These are phyloP conservation scores for Magnolia kwangsiensis DNA, from an alignment of 164 flowering plant species.

Conservation along the genomic window DNA sequence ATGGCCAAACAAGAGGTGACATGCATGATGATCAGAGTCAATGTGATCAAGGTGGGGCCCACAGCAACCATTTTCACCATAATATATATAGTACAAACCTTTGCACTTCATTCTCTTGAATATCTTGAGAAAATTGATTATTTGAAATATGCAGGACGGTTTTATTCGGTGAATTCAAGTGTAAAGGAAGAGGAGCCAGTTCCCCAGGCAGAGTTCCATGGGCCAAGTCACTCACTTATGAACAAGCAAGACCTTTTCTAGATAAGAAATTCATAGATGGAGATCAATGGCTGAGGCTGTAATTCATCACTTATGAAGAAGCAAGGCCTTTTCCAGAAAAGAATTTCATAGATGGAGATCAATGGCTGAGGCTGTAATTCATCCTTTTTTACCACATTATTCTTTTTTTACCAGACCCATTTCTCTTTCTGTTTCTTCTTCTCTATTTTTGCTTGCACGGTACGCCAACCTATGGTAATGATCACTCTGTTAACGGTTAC, in stretches of 20 bases:
- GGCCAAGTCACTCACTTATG: conserved; percentile 47
- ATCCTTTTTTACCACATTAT: too few relatives aligned
- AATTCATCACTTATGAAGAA: conserved; percentile 29
- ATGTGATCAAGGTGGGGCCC: too few relatives aligned
- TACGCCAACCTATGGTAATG: conserved; percentile 6
- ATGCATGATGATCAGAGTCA: too few relatives aligned
- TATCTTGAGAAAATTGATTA: neutral
- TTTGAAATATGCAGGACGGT: conserved; percentile 48
- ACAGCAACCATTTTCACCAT: too few relatives aligned
- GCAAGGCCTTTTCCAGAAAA: conserved; percentile 45
- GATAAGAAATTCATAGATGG: conserved; percentile 52
- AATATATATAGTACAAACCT: too few relatives aligned
- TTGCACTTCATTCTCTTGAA: neutral
- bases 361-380: conserved; percentile 67
- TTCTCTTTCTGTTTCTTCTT: neutral
- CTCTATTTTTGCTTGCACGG: neutral
- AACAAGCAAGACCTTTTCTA: conserved; percentile 52
- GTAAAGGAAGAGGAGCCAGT: conserved; percentile 74
- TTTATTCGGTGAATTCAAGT: conserved; percentile 59
- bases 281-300: conserved; percentile 70
- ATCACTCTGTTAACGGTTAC: conserved; percentile 11
- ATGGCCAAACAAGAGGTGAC: too few relatives aligned
- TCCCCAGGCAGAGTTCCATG: conserved; percentile 48
- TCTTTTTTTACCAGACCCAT: neutral
- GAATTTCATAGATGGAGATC: conserved; percentile 53